Base-by-base conservation (phyloP, 371 early-diverging fungal genomes). In the Homolaphlyctis polyrhiza region DNA sequence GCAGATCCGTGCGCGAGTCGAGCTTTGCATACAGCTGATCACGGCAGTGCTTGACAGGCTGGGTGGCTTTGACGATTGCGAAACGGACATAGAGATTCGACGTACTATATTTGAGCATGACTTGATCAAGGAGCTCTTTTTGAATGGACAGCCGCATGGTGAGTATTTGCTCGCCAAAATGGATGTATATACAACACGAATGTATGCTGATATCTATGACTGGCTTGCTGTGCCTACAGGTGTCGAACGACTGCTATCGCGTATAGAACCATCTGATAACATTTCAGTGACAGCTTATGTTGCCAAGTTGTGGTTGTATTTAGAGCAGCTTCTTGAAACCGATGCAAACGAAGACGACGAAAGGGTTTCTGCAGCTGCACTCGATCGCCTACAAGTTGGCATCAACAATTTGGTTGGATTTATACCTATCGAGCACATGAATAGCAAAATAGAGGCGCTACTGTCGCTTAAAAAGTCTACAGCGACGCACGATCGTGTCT, bases 51-150 rank as follows among this genome's bases (percentile, higher is more conserved):
- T 57, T 57, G 36, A 28, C 8, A n/a, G n/a, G n/a, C n/a, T n/a
- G n/a, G n/a, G n/a, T n/a, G n/a, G n/a, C n/a, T n/a, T n/a, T n/a
- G n/a, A n/a, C n/a, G n/a, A n/a, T n/a, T n/a, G n/a, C n/a, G n/a
- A n/a, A 32, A 13, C 32, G 11, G 21, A 58, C 23, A 30, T 11
- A 30, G 39, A 8, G 36, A 13, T 66, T 23, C 45, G 72, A 0
- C 54, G 65, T 33, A 30, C 57, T 34, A 61, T 71, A 1, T 67
- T 72, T 29, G 32, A 60, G 21, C 69, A 72, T 48, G 66, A 69
- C 4, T 28, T 69, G 18, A 4, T 67, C 5, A 27, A 59, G 6
- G 63, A 67, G 27, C 35, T 36, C 8, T 66, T 66, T 43, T 21
- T 65, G 1, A 3, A 47, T 18, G 2, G 18, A 18, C 4, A 47